These are phyloP conservation scores for Aspergillus diversus DNA, from an alignment of 495 filamentous ascomycete species.

Conservation along the genomic window DNA sequence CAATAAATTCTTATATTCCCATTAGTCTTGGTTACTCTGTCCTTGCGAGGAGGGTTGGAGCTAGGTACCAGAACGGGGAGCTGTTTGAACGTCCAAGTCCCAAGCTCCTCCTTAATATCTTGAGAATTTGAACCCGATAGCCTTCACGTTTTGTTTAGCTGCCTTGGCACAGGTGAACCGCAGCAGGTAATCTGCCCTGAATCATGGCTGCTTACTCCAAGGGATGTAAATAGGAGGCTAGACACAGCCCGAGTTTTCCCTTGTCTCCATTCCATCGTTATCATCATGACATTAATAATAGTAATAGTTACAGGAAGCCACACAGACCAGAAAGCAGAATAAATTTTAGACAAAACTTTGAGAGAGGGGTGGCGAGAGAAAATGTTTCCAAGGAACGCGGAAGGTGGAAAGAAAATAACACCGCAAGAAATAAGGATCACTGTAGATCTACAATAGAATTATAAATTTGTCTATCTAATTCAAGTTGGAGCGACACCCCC, in stretches of 20 bases:
- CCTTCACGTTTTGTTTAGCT: too few species aligned
- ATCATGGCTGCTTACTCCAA: background rate
- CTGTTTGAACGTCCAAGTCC: too few species aligned
- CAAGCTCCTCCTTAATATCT: too few species aligned
- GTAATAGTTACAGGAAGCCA: background rate
- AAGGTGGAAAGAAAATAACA: background rate
- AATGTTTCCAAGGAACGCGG: background rate
- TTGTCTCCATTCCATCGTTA: background rate
- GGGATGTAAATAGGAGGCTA: background rate
- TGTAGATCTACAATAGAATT: constrained; percentile 6
- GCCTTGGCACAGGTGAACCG: too few species aligned
- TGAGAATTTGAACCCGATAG: too few species aligned
- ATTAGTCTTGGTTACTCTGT: too few species aligned
- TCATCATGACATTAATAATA: constrained; percentile 1
- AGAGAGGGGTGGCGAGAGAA: background rate
- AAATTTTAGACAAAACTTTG: background rate
- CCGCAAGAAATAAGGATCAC: background rate
- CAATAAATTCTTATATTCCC: too few species aligned
- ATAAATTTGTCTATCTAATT: constrained; percentile 14
- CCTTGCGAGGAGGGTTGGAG: too few species aligned
- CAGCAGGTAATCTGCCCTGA: background rate
- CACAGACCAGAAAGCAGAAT: background rate
- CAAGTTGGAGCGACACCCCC: constrained; percentile 21
- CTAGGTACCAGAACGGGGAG: too few species aligned
- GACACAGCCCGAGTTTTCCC: background rate